phyloP scores from a whole-genome alignment of 345 rosid genomes.

The Acer saccharum region DNA sequence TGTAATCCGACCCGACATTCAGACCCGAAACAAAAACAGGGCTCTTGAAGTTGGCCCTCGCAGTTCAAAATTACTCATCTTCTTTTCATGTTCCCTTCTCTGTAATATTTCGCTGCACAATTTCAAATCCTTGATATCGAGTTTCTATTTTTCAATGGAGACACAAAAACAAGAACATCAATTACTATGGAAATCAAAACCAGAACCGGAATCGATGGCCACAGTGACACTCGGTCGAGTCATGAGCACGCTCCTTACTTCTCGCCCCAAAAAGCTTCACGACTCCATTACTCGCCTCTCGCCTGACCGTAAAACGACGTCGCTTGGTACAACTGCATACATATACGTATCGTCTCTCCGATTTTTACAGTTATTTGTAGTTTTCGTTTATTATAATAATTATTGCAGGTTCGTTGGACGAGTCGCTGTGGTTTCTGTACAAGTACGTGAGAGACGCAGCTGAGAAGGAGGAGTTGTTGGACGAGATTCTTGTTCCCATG shows the following conservation, averaged over 20 bases:
- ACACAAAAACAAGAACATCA: slow-evolving; percentile 24
- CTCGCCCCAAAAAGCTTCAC: slow-evolving; percentile 72
- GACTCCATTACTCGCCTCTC: slow-evolving; percentile 54
- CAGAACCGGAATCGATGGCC: slow-evolving; percentile 54
- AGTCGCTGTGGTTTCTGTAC: slow-evolving; percentile 63
- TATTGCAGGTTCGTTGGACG: slow-evolving; percentile 62
- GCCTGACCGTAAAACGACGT: slow-evolving; percentile 40
- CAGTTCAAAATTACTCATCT: too few species aligned
- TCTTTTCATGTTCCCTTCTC: not conserved
- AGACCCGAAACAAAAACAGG: too few species aligned
- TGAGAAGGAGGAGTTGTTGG: slow-evolving; percentile 46
- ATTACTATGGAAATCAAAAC: slow-evolving; percentile 44
- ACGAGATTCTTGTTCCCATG: slow-evolving; percentile 71
- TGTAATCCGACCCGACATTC: too few species aligned
- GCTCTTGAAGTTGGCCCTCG: not conserved
- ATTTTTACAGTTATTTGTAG: not conserved
- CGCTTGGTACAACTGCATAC: slow-evolving; percentile 37
- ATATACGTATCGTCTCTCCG: not conserved
- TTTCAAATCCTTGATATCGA: not conserved
- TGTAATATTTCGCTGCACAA: not conserved
- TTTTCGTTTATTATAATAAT: not conserved
- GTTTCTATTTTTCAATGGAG: slow-evolving; percentile 29
- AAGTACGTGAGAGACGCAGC: slow-evolving; percentile 58
- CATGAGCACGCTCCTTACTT: slow-evolving; percentile 52
- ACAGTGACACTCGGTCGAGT: slow-evolving; percentile 65